Base-by-base conservation (phyloP, 768 basidiomycete genomes). In the Tylopilus intermedius region DNA sequence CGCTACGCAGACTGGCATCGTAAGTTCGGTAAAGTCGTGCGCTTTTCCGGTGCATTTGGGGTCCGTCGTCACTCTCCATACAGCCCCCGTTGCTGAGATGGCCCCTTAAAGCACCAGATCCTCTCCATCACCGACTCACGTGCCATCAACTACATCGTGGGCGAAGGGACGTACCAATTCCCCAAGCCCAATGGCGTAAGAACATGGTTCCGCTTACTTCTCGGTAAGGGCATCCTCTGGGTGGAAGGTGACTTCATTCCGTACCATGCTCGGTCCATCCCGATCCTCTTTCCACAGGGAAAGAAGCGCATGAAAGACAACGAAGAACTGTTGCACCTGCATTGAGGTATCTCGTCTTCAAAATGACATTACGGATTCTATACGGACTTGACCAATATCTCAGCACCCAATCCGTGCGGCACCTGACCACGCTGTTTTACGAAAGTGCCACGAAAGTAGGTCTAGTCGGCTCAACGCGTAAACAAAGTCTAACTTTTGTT, bases 171-270 rank as follows among this genome's bases (percentile, higher is more conserved):
- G 0, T 84, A 83, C 61, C 68, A 67, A 33, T 84, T 84, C 58
- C 83, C 83, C 3, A 84, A 84, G 64, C 80, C 83, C 8, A 66
- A 72, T 45, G 83, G 83, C 22, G 82, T 83, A 18, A 75, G 83
- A 54, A 76, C 76, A 14, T 85, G 83, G 83, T 84, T 84, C 60
- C 73, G 74, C 52, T 77, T 77, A 30, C 75, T 81, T 2, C 71
- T 83, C 6, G 83, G 83, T 11, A 75, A 83, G 65, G 82, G 83
- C 21, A 79, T 85, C 51, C 77, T 84, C 22, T 83, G 81, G 78
- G 74, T 82, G 10, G 83, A 85, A 77, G 83, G 83, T 78, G 40
- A 63, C 35, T 26, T 14, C 3, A 8, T 54, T 35, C 41, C 48
- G 7, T 44, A 45, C 14, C 56, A 46, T 46, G 39, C 50, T 42